Base-by-base conservation (phyloP, 768 basidiomycete genomes). In the Lactarius trivialis region DNA sequence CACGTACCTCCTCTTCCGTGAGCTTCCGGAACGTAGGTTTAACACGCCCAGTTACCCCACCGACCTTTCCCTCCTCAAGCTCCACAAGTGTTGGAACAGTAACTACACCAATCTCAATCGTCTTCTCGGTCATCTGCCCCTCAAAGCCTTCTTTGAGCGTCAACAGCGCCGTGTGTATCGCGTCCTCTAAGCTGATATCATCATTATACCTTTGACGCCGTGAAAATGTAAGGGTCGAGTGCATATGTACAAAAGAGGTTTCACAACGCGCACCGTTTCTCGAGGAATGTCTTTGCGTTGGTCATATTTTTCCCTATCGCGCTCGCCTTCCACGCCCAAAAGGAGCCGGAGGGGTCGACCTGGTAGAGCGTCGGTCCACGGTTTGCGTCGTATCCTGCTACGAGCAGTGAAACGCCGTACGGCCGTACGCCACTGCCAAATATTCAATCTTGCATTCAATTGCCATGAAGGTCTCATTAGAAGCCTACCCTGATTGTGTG, bases 51-150 rank as follows among this genome's bases (percentile, higher is more conserved):
- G 82, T 86, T 68, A 78, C 82, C 57, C 81, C 83, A 50, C 86
- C 85, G 67, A 87, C 78, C 76, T 86, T 86, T 49, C 83, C 87
- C 43, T 82, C 84, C 69, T 88, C 86, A 39, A 86, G 78, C 60
- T 87, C 85, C 52, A 81, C 81, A 24, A 75, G 70, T 14, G 88
- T 89, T 8, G 93, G 92, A 17, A 95, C 89, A 55, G 93, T 96
- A 66, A 98, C 84, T 43, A 99, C 86, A 36, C 97, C 97, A 56
- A 99, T 93, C 77, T 99, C 97, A 71, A 99, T 97, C 51, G 97
- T 99, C 79, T 97, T 95, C 77, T 98, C 97, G 32, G 96, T 98
- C 96, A 99, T 98, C 72, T 98, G 92, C n/a, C 97, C 97, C 75
- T 99, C 97, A 70, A 98, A 99, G 4, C 97, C 95, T 76, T 98